A percentile compares a stretch with the other conserved stretches of the same genome.
Evolutionary conservation across 148 eudicot species (phyloP).

Genomic region (Mesembryanthemum crystallinum): DNA sequence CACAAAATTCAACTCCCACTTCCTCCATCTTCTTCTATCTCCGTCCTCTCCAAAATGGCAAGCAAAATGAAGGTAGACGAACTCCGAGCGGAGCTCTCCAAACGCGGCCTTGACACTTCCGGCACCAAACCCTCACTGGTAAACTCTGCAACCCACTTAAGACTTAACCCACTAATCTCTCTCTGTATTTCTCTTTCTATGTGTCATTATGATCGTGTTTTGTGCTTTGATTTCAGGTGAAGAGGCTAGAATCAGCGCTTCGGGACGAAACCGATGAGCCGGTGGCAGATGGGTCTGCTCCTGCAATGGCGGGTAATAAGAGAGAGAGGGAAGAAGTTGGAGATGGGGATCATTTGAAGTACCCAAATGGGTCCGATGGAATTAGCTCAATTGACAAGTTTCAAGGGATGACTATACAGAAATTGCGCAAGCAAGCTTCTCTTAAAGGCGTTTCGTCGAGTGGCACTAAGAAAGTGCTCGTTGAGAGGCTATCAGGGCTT

Average conservation of each 20-base stretch:
- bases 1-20: background rate
- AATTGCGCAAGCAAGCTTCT: slow-evolving; percentile 64
- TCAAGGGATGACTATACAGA: slow-evolving; percentile 48
- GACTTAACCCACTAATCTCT: background rate
- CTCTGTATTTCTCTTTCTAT: background rate
- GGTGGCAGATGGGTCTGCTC: background rate
- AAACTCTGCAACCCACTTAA: too few relatives aligned
- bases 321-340: slow-evolving; percentile 40
- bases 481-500: slow-evolving; percentile 53
- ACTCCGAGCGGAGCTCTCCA: slow-evolving; percentile 63
- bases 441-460: slow-evolving; percentile 43
- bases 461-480: slow-evolving; percentile 74
- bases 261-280: slow-evolving; percentile 34
- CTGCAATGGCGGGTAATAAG: slow-evolving; percentile 33
- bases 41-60: slow-evolving; percentile 21
- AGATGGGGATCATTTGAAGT: slow-evolving; percentile 23
- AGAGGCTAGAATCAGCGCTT: slow-evolving; percentile 57
- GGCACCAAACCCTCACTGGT: slow-evolving; percentile 73
- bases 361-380: slow-evolving; percentile 34
- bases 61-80: slow-evolving; percentile 65
- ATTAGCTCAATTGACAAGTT: slow-evolving; percentile 45
- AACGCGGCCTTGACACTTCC: slow-evolving; percentile 64
- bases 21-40: background rate
- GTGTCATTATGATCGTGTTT: background rate
- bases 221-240: slow-evolving; percentile 38